Evolutionary conservation across 2,329 filamentous ascomycete species (phyloP), one percentile per base, ranked within the genome.

Genomic region (Botrytis galanthina): DNA sequence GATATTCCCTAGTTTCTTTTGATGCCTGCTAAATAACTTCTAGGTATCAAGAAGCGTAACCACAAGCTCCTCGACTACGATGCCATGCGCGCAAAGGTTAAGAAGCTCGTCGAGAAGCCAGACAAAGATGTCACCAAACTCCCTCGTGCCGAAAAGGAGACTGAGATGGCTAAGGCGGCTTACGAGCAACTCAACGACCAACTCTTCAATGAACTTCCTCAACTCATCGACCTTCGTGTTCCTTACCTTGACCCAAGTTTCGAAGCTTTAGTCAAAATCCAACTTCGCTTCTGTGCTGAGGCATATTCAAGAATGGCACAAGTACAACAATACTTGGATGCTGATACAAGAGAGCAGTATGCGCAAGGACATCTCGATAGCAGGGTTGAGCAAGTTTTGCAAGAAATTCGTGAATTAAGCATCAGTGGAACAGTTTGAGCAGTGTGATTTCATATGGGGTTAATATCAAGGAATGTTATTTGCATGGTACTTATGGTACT

Each of bases 11-110:
- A 29, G 26, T n/a, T 63, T n/a, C 35, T 66, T 32, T 16, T 57
- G 4, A 69, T 62, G 18, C 39, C 44, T 44, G 59, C 75, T 82
- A 66, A 81, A 73, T 14, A 39, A 3, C 0, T n/a, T 68, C n/a
- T 77, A 92, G 90, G 90, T 84, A 98, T 99, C 84, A 99, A 98
- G 86, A 99, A 99, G 86, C 93, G 97, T 80, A 93, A 97, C 80
- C 93, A 99, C 88, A 99, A 99, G 84, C 92, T 98, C 73, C 93
- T 98, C 78, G 97, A 99, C 84, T 99, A 99, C 86, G 96, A 99
- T 82, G 90, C 95, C 29, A 91, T 98, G 84, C 93, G 96, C 76
- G 94, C 94, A 77, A 97, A 96, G 83, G 96, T 99, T 80, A 98
- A 98, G 88, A 95, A 94, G 83, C 90, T 99, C 57, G 94, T 93